Evolutionary conservation across 352 stramenopile species (phyloP), one percentile per base, ranked within the genome.

Genomic region (Phytophthora citrophthora): DNA sequence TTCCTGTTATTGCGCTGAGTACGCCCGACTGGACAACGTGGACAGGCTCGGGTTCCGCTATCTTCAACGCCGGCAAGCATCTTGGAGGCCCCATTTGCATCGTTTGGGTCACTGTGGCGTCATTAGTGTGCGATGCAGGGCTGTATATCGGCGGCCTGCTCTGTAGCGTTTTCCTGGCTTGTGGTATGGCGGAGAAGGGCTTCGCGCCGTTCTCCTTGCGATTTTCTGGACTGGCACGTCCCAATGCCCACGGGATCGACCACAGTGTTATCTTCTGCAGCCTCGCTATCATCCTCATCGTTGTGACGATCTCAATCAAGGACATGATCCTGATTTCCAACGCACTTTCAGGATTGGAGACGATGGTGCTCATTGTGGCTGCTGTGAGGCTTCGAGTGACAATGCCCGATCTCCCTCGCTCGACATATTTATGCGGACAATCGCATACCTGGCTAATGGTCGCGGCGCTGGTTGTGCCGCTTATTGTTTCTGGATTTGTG

Each of bases 241-340:
- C 10, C 47, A 85, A 52, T 36, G 51, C 60, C 12, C 44, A 68
- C 31, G 66, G 54, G 6, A 74, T 74, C 11, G 66, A 70, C 61
- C 61, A 74, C 49, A 70, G 77, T 13, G 80, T 81, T 0, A 79
- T 88, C 29, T 85, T 81, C 63, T 76, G 72, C 60, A 86, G 74
- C 45, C 62, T 89, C 41, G 77, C 78, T 2, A 76, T 88, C 45
- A 82, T 86, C 46, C 71, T 89, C 16, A 76, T 88, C 3, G 66
- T 89, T 38, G 65, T 85, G 18, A 86, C 81, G 50, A 65, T 83
- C 23, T 73, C 83, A 48, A 75, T 68, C 24, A 57, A 77, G 34
- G 76, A 83, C 38, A 79, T 90, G 76, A 54, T 86, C 5, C 55
- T 70, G n/a, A 76, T 90, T 47, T 68, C 76, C 10, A 90, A 88